Base-by-base conservation (phyloP, 2,329 filamentous ascomycete species). In the Phialemoniopsis sp. region DNA sequence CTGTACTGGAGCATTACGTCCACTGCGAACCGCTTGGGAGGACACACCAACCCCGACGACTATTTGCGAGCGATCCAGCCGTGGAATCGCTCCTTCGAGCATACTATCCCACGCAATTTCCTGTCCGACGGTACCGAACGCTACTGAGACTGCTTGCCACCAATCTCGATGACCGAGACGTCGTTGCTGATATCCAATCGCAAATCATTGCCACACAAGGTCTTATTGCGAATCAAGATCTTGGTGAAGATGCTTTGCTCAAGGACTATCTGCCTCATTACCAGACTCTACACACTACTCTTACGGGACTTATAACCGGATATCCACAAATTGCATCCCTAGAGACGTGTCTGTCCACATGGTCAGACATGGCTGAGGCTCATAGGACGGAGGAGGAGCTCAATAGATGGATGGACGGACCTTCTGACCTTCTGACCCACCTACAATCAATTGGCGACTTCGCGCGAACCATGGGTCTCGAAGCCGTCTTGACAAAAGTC, bases 1-100 rank as follows among this genome's bases (percentile, higher is more conserved):
- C 78, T 3, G 73, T 78, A 2, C 62, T 85, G 14, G 79, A 85
- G 46, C 74, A 84, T 49, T 65, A 80, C 21, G 57, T 85, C 32
- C 66, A 76, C 36, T 67, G 76, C 31, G 67, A 70, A 34, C 54
- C 67, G 15, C 57, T 64, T 4, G 53, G 59, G 12, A 52, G 60
- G 8, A 51, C 54, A 3, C 58, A 56, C 7, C 56, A 53, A 5
- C 44, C 49, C 17, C 52, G 58, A 19, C 60, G 58, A 4, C 53
- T 67, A 17, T 62, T 62, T 8, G 55, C 73, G 13, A 61, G 68
- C 5, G 68, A 76, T 37, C 57, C 70, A 3, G 64, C 62, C 12
- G 60, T 76, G 10, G 64, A 68, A 29, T 59, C 66, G 1, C 54
- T 80, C 9, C 54, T 80, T 4, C 59, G 69, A 7, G 64, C 72